These are phyloP conservation scores for Halenospora varia DNA, from an alignment of 495 filamentous ascomycete species.

Conservation along the genomic window DNA sequence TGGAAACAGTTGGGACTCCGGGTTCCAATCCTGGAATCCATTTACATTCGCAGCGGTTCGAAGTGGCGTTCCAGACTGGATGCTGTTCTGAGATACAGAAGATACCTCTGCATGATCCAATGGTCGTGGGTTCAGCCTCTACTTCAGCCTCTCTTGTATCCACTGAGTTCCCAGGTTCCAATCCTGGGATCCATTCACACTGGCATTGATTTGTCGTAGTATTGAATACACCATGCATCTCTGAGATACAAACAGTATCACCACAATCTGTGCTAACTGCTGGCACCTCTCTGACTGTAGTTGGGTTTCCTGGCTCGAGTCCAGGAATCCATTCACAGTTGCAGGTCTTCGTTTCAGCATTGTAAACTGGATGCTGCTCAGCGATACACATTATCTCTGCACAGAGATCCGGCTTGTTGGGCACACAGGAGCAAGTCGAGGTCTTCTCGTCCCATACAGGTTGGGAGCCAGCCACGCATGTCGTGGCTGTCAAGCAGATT, in stretches of 20 bases:
- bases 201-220: not conserved
- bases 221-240: not conserved
- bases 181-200: not conserved
- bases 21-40: slow-evolving; percentile 1
- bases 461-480: too few species aligned
- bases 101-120: not conserved
- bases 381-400: not conserved
- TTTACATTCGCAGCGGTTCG: not conserved
- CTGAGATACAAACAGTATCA: not conserved
- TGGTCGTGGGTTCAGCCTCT: too few species aligned
- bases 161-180: not conserved
- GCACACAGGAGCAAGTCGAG: too few species aligned
- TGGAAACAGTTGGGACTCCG: too few species aligned
- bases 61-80: not conserved
- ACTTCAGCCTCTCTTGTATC: too few species aligned
- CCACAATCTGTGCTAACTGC: not conserved
- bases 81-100: not conserved
- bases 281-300: too few species aligned
- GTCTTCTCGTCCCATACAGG: too few species aligned
- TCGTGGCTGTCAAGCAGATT: too few species aligned
- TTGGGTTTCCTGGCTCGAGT: not conserved
- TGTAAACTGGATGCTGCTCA: not conserved
- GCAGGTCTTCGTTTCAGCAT: not conserved
- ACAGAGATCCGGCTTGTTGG: not conserved
- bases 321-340: not conserved